These are phyloP conservation scores for Debaryomyces subglobosus DNA, from an alignment of 1,139 yeast species.

Conservation along the genomic window DNA sequence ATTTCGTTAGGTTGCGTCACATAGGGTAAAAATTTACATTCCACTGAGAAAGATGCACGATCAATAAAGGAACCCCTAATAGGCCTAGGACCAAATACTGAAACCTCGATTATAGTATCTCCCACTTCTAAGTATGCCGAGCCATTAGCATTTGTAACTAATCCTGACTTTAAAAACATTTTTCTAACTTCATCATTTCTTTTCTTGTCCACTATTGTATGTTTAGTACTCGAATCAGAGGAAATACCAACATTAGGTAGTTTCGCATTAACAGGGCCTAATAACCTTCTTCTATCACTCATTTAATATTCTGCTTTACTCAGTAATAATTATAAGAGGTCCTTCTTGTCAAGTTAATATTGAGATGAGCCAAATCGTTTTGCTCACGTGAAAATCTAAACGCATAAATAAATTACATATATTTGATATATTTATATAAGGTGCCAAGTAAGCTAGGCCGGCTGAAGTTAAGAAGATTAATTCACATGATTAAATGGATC, in stretches of 20 bases:
- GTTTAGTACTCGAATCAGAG: slow-evolving; percentile 9
- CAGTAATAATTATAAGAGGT: not conserved
- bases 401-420: not conserved
- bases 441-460: not conserved
- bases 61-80: slow-evolving; percentile 75
- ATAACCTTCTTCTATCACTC: slow-evolving; percentile 67
- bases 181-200: slow-evolving; percentile 30
- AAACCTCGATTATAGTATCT: slow-evolving; percentile 62
- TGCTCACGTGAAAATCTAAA: not conserved
- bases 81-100: slow-evolving; percentile 90
- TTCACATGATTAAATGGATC: slow-evolving; percentile 24
- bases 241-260: slow-evolving; percentile 41
- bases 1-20: slow-evolving; percentile 42
- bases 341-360: not conserved
- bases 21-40: slow-evolving; percentile 60
- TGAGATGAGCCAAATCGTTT: not conserved
- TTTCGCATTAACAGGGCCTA: slow-evolving; percentile 65
- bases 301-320: not conserved
- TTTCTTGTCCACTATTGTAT: not conserved
- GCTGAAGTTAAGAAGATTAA: slow-evolving; percentile 2
- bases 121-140: slow-evolving; percentile 78
- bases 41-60: slow-evolving; percentile 69
- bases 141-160: slow-evolving; percentile 76
- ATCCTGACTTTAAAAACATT: slow-evolving; percentile 60
- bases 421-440: not conserved